A percentile compares a stretch with the other conserved stretches of the same genome.
These are phyloP conservation scores for Filobasidium uniguttulatum DNA, from an alignment of 1,284 basidiomycete species.

Conservation along the genomic window DNA sequence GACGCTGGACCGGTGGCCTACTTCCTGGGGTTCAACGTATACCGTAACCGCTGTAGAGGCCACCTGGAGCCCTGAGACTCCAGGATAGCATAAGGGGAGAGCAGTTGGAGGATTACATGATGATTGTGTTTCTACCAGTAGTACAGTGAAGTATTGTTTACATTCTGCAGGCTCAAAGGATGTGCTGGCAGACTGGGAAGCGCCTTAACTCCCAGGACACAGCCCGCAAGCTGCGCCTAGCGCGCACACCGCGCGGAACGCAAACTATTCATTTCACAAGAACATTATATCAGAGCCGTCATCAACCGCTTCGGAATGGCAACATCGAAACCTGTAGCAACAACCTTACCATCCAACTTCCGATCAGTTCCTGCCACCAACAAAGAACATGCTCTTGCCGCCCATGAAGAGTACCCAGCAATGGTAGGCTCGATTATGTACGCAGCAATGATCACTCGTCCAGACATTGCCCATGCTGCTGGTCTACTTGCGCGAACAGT, in stretches of 20 bases:
- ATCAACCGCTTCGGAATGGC: constrained; percentile 17
- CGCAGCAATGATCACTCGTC: constrained; percentile 19
- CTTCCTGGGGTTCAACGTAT: constrained; percentile 23
- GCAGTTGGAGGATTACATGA: too few species aligned
- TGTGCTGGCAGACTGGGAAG: too few species aligned
- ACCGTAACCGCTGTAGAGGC: too few species aligned
- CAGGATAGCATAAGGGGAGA: too few species aligned
- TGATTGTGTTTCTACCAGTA: too few species aligned
- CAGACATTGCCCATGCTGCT: constrained; percentile 19
- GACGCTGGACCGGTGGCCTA: constrained; percentile 22
- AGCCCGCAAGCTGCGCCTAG: too few species aligned
- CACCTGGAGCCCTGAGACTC: too few species aligned
- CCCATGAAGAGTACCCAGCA: not conserved
- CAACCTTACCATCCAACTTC: constrained; percentile 11
- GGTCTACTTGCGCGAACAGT: constrained; percentile 3
- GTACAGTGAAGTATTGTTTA: too few species aligned
- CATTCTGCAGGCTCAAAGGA: too few species aligned
- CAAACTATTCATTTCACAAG: constrained; percentile 16
- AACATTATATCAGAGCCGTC: constrained; percentile 16
- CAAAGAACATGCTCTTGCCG: not conserved
- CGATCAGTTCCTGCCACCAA: constrained; percentile 6
- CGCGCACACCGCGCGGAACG: constrained; percentile 6
- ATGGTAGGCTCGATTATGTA: constrained; percentile 23
- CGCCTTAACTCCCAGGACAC: too few species aligned
- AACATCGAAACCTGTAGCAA: not conserved